Base-by-base conservation (phyloP, 768 basidiomycete genomes). In the Pisolithus tinctorius region DNA sequence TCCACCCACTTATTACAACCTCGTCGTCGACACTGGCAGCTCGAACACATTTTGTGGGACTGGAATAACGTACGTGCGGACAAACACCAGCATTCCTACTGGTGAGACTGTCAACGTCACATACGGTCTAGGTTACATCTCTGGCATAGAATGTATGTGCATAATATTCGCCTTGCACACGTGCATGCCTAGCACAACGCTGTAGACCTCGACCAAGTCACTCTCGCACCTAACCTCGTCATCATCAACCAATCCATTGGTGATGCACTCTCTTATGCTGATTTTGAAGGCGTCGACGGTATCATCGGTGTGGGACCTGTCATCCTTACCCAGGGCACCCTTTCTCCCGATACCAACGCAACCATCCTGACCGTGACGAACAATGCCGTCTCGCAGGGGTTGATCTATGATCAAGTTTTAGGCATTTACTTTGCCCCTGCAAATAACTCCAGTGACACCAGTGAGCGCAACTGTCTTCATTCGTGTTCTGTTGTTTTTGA, bases 131-230 rank as follows among this genome's bases (percentile, higher is more conserved):
- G 63, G 52, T 8, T 48, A 27, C 40, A 51, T 68, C 41, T 31
- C 31, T 63, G 73, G 74, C 20, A 62, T 60, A 36, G 74, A 75
- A 54, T 77, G 61, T 62, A 34, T 38, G 50, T 10, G 37, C 8
- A 3, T 38, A 6, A 13, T 26, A 4, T 20, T 20, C 20, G 20
- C 20, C 20, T 16, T 14, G 10, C 2, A 31, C 30, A 4, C 8
- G 38, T 13, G n/a, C 4, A 2, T 11, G 38, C 16, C 20, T 38
- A 14, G 16, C 26, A 29, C 41, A 2, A 25, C 48, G 7, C 1
- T 29, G 23, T 41, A 68, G 57, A 64, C 44, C 43, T 53, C 23
- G 68, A 70, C 39, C 55, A 57, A 41, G 62, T 65, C 25, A 55
- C 62, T 7, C 46, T 69, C 23, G 55, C 61, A 11, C 30, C 57